Percentiles rank a stretch among this genome's conserved stretches.
Evolutionary conservation across 2,329 filamentous ascomycete genomes (phyloP).

Genomic region (Byssothecium circinans): DNA sequence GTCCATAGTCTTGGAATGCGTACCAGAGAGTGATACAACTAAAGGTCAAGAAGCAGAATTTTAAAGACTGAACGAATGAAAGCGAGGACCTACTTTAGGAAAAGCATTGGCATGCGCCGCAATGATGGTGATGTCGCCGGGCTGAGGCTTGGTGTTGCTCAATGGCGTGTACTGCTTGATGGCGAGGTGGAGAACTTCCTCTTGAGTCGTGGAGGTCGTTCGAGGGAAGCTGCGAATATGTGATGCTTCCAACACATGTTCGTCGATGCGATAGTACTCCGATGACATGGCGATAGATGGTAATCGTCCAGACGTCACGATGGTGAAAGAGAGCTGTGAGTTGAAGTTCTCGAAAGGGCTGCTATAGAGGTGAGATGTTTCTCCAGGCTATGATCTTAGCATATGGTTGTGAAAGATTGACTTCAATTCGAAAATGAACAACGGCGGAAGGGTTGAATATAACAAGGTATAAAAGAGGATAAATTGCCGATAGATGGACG

Average conservation of each 20-base stretch:
- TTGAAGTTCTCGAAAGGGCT: too few species aligned
- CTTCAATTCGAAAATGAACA: not conserved
- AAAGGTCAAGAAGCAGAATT: too few species aligned
- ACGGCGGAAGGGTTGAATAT: not conserved
- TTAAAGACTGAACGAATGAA: not conserved
- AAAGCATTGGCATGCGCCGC: slow-evolving; percentile 90
- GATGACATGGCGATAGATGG: slow-evolving; percentile 35
- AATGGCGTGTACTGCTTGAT: slow-evolving; percentile 88
- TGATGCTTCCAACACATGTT: slow-evolving; percentile 67
- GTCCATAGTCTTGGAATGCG: too few species aligned
- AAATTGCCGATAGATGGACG: slow-evolving; percentile 3
- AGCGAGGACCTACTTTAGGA: slow-evolving; percentile 65
- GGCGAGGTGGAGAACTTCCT: slow-evolving; percentile 71
- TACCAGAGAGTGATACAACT: too few species aligned
- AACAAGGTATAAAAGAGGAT: not conserved
- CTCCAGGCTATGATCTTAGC: too few species aligned
- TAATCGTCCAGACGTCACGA: too few species aligned
- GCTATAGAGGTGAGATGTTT: too few species aligned
- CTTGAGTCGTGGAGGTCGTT: slow-evolving; percentile 70
- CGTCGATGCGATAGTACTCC: slow-evolving; percentile 63
- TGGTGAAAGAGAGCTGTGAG: too few species aligned
- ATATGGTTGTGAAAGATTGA: too few species aligned
- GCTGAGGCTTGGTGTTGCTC: slow-evolving; percentile 66
- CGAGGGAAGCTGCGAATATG: slow-evolving; percentile 82
- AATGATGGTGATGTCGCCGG: slow-evolving; percentile 82